phyloP scores from a whole-genome alignment of 768 basidiomycete genomes.

The Xerocomellus intermedius region DNA sequence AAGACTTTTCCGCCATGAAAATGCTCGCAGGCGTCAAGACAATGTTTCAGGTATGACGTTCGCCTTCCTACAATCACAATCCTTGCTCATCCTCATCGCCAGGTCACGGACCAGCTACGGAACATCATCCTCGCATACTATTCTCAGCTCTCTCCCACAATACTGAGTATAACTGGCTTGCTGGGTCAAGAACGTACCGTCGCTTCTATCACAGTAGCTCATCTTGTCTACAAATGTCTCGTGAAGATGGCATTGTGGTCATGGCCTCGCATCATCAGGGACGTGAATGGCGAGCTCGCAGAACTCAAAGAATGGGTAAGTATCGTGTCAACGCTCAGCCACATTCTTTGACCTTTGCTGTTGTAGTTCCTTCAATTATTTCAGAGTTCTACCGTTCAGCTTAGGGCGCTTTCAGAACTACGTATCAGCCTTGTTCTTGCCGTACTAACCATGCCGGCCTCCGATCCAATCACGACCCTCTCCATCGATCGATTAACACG shows the following conservation, averaged over 20 bases:
- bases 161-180: slow-evolving; percentile 33
- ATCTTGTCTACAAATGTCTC: slow-evolving; percentile 75
- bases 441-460: slow-evolving; percentile 35
- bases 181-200: slow-evolving; percentile 39
- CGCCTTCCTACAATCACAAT: neutral
- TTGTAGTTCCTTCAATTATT: slow-evolving; percentile 62
- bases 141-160: slow-evolving; percentile 42
- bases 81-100: neutral
- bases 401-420: slow-evolving; percentile 54
- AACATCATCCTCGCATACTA: slow-evolving; percentile 61
- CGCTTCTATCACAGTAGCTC: slow-evolving; percentile 53
- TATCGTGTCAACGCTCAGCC: slow-evolving; percentile 3
- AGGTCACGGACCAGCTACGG: slow-evolving; percentile 41
- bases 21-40: slow-evolving; percentile 65
- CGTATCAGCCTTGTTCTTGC: slow-evolving; percentile 53
- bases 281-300: slow-evolving; percentile 41
- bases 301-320: slow-evolving; percentile 55
- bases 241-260: slow-evolving; percentile 69
- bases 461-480: slow-evolving; percentile 39
- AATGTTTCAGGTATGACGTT: slow-evolving; percentile 55
- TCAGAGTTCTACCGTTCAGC: slow-evolving; percentile 52
- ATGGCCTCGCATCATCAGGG: slow-evolving; percentile 53
- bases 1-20: slow-evolving; percentile 69
- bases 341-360: neutral
- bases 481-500: slow-evolving; percentile 60